Evolutionary conservation across 2,329 filamentous ascomycete genomes (phyloP), one percentile per base, ranked within the genome.

Genomic region (Fusarium tricinctum): DNA sequence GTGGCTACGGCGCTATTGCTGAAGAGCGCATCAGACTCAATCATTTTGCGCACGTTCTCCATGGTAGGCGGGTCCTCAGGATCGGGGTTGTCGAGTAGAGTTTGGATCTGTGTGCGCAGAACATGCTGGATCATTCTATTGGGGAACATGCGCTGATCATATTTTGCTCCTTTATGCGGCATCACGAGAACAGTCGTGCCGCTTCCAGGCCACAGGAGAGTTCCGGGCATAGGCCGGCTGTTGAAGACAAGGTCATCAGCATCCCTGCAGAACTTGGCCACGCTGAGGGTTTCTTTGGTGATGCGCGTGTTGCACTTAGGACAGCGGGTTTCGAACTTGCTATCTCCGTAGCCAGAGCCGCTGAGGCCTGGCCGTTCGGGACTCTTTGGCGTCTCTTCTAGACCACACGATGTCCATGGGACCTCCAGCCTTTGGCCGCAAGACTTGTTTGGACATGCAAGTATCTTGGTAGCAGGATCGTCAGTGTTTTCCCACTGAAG

Each of bases 141-240:
- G 0, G 88, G 87, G 65, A 91, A 89, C 0, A 82, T 81, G 13
- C 82, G 80, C 50, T 69, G 6, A 73, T 67, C 14, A 12, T 49
- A 55, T n/a, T 3, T 30, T 6, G 13, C 15, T 20, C n/a, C 17
- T 17, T n/a, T 13, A 2, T 26, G 58, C 7, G n/a, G 3, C 13
- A 38, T 15, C 6, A 42, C 30, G 6, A 43, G 55, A 5, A 47
- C 35, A 0, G 88, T 86, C 17, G 80, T 76, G 0, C 91, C 91
- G 0, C 73, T 81, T 2, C 78, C 75, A 1, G 83, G 74, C 10
- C 87, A 81, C 9, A 93, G 81, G 6, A 93, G 75, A 0, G 91
- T 93, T 2, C 92, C 91, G 0, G 90, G 88, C 82, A 94, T 87
- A 0, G 91, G 88, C 2, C 79, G 74, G 8, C 81, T 83, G 30